A percentile compares a stretch with the other conserved stretches of the same genome.
Evolutionary conservation across 1,139 yeast species (phyloP).

Genomic region (Hansenula sp.): DNA sequence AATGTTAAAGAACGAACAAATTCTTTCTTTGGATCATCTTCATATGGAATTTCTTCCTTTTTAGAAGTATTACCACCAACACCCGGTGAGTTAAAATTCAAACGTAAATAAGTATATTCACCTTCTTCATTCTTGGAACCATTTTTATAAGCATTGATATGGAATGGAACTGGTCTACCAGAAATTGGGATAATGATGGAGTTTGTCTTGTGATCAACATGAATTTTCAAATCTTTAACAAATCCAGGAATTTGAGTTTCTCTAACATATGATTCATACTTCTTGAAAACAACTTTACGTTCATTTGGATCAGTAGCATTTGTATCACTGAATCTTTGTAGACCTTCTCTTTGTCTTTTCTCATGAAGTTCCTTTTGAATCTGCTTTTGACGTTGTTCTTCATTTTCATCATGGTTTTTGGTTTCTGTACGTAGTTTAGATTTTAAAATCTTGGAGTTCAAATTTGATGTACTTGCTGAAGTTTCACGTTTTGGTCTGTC

Average conservation of each 20-base stretch:
- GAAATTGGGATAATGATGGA: constrained; percentile 87
- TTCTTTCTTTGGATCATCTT: constrained; percentile 79
- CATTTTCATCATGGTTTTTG: constrained; percentile 69
- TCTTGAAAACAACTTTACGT: constrained; percentile 73
- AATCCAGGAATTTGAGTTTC: constrained; percentile 86
- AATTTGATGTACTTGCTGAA: constrained; percentile 20
- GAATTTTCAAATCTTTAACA: constrained; percentile 80
- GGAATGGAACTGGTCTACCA: constrained; percentile 98
- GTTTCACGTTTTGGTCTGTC: constrained; percentile 20
- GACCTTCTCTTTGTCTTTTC: constrained; percentile 81
- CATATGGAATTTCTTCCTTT: constrained; percentile 82
- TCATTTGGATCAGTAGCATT: constrained; percentile 67
- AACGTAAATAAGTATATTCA: constrained; percentile 82
- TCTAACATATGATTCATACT: constrained; percentile 90
- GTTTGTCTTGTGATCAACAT: constrained; percentile 83
- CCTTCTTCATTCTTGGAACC: constrained; percentile 97
- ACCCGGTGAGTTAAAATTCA: constrained; percentile 94
- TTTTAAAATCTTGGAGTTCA: constrained; percentile 56
- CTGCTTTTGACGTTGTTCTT: constrained; percentile 77
- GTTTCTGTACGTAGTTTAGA: constrained; percentile 79
- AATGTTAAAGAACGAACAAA: constrained; percentile 85
- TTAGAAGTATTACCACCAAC: constrained; percentile 67
- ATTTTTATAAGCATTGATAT: constrained; percentile 87
- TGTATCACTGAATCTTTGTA: constrained; percentile 69
- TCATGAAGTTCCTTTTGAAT: constrained; percentile 82